Conservation (phyloP, 2,329 filamentous ascomycete species). For the Knufia fluminis region DNA sequence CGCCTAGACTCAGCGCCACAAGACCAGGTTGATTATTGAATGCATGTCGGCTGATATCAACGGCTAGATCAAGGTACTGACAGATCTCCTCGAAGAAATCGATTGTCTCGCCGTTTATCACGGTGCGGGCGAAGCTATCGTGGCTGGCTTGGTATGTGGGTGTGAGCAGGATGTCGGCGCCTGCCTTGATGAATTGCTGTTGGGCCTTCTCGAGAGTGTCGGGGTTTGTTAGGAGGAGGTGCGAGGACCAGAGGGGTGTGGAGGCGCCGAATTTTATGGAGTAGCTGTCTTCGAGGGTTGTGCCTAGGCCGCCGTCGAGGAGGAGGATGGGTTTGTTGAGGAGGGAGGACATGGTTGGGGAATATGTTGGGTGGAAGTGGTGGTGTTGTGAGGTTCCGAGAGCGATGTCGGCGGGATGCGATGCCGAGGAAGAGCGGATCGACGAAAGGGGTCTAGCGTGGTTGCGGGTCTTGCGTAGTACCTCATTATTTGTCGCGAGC, state of each 20-base stretch:
- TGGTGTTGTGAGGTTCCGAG: too few relatives aligned
- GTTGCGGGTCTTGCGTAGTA: too few relatives aligned
- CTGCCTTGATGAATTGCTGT: conserved; percentile 45
- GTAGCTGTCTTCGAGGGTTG: conserved; percentile 52
- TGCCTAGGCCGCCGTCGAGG: conserved; percentile 60
- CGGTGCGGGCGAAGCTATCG: conserved; percentile 47
- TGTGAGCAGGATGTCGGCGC: conserved; percentile 55
- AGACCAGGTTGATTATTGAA: conserved; percentile 30
- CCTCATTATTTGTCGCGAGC: too few relatives aligned
- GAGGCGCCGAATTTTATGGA: conserved; percentile 42
- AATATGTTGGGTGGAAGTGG: too few relatives aligned
- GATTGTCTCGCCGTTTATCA: conserved; percentile 19
- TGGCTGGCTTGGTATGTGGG: conserved; percentile 59
- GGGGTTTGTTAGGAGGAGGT: conserved; percentile 50
- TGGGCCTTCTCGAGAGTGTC: conserved; percentile 48
- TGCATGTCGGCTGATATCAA: conserved; percentile 30
- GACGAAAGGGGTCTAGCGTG: too few relatives aligned
- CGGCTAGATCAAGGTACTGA: conserved; percentile 28
- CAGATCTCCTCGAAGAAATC: conserved; percentile 26
- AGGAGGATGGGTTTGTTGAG: conserved; percentile 36
- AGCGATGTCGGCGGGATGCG: too few relatives aligned
- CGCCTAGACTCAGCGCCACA: conserved; percentile 53
- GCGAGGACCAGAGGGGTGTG: conserved; percentile 59
- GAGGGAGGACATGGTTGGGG: conserved; percentile 3
- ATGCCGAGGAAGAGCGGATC: too few relatives aligned